These are phyloP conservation scores for Sclerotinia trifoliorum DNA, from an alignment of 2,329 filamentous ascomycete species.

Conservation along the genomic window DNA sequence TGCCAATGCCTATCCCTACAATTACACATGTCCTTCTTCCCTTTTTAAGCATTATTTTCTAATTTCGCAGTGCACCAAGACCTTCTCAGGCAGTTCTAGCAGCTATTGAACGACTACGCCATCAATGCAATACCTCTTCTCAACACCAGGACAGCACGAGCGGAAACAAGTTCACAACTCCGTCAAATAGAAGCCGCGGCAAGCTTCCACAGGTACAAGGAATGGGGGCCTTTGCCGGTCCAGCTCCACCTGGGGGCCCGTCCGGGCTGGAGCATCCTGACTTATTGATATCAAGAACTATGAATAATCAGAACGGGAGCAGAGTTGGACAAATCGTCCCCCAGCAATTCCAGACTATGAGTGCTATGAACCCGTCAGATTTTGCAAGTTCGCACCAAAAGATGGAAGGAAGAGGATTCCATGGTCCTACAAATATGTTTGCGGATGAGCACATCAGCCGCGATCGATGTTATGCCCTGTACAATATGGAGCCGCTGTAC, in stretches of 20 bases:
- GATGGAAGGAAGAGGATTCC: too few species aligned
- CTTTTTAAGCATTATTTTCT: neutral
- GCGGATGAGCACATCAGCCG: neutral
- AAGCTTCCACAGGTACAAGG: neutral
- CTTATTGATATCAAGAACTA: neutral
- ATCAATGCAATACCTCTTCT: too few species aligned
- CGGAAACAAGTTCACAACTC: neutral
- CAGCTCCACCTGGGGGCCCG: neutral
- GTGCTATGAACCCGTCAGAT: neutral
- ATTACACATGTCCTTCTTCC: too few species aligned
- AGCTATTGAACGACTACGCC: neutral
- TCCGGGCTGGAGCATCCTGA: too few species aligned
- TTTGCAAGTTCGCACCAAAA: too few species aligned
- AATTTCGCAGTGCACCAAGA: neutral
- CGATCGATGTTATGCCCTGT: neutral
- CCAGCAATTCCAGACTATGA: neutral
- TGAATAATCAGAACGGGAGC: neutral
- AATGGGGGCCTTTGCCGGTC: neutral
- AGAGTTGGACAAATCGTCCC: neutral
- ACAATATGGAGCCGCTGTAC: neutral
- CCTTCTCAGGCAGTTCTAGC: neutral
- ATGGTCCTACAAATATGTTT: neutral
- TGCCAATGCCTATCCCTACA: too few species aligned
- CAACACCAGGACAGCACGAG: neutral
- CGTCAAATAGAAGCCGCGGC: neutral